Base-by-base conservation (phyloP, 306 rosid genomes). In the Oxytropis ochrocephala region DNA sequence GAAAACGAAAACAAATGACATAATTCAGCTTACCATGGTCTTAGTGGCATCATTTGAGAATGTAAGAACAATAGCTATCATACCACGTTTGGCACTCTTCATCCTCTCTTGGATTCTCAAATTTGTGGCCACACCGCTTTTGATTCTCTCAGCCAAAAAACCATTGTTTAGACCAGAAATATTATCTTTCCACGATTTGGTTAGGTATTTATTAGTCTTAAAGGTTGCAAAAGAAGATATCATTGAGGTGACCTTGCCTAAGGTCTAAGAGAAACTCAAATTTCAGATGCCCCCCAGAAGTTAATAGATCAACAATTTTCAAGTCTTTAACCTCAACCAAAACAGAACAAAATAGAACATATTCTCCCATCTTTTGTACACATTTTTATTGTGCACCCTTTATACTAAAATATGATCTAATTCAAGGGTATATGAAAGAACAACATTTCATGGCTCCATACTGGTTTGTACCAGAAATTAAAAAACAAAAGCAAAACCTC, bases 1-100 rank as follows among this genome's bases (percentile, higher is more conserved):
- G n/a, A n/a, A n/a, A n/a, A n/a, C n/a, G n/a, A n/a, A n/a, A n/a
- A n/a, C n/a, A n/a, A n/a, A n/a, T n/a, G n/a, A n/a, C n/a, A n/a
- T 2, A 63, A 49, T 69, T 70, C 8, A 76, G 69, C 89, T 87
- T 78, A 92, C 96, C 87, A 74, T 21, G 44, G 86, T 8, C 48
- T 77, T 90, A 62, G 67, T 75, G 73, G 90, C 39, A 71, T 63
- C 11, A 48, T 78, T 70, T 32, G 76, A 67, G 27, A 95, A 80
- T 33, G 98, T 88, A 33, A 89, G 72, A 78, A 94, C 78, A 75
- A 91, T 76, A 77, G 75, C 83, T n/a, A 80, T 76, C 67, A 49
- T 83, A 55, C 85, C 83, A 50, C 84, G 80, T 63, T 75, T 86
- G 42, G 59, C 41, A 78, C 76, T 87, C 74, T 59, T 77, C 62